These are phyloP conservation scores for Penicillium steckii DNA, from an alignment of 495 filamentous ascomycete genomes.

Conservation along the genomic window DNA sequence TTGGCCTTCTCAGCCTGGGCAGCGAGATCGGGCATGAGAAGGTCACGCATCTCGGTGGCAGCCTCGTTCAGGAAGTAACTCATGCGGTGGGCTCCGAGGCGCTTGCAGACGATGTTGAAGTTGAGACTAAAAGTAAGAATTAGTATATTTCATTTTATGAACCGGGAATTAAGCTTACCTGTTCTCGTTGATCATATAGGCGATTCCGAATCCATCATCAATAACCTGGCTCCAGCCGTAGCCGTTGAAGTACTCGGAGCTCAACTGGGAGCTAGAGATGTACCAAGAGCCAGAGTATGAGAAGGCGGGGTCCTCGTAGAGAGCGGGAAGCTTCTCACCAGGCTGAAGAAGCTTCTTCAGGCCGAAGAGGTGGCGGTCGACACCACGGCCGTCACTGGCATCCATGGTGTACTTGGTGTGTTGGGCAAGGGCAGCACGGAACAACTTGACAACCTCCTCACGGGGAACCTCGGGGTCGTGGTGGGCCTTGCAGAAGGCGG, in stretches of 20 bases:
- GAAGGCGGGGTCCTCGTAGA: conserved; percentile 87
- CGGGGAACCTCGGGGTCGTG: conserved; percentile 58
- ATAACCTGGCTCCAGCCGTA: conserved; percentile 99
- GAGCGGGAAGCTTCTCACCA: conserved; percentile 74
- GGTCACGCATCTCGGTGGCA: conserved; percentile 82
- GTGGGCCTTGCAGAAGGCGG: conserved; percentile 89
- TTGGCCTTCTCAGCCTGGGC: conserved; percentile 77
- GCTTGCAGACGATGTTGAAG: conserved; percentile 98
- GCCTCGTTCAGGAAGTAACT: conserved; percentile 93
- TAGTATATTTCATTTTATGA: not conserved
- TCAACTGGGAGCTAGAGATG: conserved; percentile 83
- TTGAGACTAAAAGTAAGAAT: conserved; percentile 63
- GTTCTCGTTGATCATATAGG: conserved; percentile 99
- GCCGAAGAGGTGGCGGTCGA: conserved; percentile 95
- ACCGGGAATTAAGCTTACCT: conserved; percentile 36
- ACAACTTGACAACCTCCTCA: conserved; percentile 65
- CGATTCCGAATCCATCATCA: conserved; percentile 93
- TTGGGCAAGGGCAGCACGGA: conserved; percentile 75
- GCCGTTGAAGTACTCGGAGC: conserved; percentile 96
- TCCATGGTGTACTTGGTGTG: conserved; percentile 89
- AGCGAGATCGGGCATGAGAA: conserved; percentile 80
- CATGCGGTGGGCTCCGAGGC: conserved; percentile 87
- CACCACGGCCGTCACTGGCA: conserved; percentile 87
- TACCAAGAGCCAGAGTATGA: conserved; percentile 86
- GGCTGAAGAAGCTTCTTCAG: conserved; percentile 86